Conservation (phyloP, 2,329 filamentous ascomycete species). For the Aotearoamyces nothofagi region DNA sequence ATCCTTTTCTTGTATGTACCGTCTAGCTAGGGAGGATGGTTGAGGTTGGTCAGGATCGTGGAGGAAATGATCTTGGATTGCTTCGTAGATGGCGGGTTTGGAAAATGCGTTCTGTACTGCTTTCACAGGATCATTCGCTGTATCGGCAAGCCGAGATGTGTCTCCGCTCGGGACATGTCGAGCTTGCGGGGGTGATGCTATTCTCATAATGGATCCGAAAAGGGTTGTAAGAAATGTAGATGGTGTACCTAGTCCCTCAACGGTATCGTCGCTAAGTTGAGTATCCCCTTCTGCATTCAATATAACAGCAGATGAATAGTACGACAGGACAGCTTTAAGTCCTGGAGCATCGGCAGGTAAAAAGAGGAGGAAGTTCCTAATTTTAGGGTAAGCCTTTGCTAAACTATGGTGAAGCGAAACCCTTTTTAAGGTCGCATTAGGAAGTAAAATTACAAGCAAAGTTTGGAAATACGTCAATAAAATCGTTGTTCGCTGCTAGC, state of each 20-base stretch:
- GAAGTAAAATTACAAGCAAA: slow-evolving; percentile 6
- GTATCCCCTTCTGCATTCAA: slow-evolving; percentile 92
- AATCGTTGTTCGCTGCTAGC: too few relatives aligned
- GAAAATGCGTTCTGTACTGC: not conserved
- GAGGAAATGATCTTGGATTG: not conserved
- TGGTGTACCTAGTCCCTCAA: slow-evolving; percentile 87
- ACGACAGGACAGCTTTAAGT: slow-evolving; percentile 72
- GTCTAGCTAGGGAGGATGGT: not conserved
- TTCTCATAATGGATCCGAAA: slow-evolving; percentile 61
- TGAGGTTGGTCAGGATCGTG: not conserved
- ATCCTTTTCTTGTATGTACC: not conserved
- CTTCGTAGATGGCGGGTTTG: not conserved
- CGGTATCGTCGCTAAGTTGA: slow-evolving; percentile 74
- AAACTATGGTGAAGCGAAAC: too few relatives aligned
- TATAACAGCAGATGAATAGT: slow-evolving; percentile 79
- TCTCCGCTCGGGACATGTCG: slow-evolving; percentile 5
- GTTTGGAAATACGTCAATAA: slow-evolving; percentile 1
- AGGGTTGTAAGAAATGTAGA: slow-evolving; percentile 51
- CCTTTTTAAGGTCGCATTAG: too few relatives aligned
- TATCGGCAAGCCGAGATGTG: not conserved
- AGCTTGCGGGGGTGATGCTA: slow-evolving; percentile 30
- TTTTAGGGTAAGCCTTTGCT: too few relatives aligned
- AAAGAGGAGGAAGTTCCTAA: slow-evolving; percentile 85
- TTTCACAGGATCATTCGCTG: not conserved
- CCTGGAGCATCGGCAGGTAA: slow-evolving; percentile 57